These are phyloP conservation scores for Collybia sordida DNA, from an alignment of 768 basidiomycete species.

Conservation along the genomic window DNA sequence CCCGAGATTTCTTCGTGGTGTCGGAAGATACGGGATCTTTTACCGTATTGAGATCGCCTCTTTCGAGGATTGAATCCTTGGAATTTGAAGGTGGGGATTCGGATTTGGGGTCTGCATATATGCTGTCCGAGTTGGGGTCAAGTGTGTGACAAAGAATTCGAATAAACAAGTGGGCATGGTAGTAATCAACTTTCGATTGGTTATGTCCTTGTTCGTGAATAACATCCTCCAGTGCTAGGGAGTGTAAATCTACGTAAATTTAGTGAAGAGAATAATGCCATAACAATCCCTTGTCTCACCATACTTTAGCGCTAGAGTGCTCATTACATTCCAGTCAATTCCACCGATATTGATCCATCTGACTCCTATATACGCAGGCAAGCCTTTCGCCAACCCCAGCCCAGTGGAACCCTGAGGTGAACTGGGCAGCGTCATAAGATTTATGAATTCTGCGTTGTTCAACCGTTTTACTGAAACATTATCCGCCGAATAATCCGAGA, in stretches of 20 bases:
- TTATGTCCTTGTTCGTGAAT: constrained; percentile 53
- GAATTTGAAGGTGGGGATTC: neutral
- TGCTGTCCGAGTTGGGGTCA: constrained; percentile 6
- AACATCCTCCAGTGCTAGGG: constrained; percentile 65
- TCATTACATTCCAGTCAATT: constrained; percentile 62
- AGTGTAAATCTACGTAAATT: constrained; percentile 52
- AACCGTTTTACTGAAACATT: constrained; percentile 42
- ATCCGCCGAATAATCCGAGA: constrained; percentile 57
- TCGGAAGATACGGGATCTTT: too few relatives aligned
- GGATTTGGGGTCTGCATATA: constrained; percentile 7
- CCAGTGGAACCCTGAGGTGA: constrained; percentile 13
- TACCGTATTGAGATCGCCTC: too few relatives aligned
- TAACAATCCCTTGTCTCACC: constrained; percentile 31
- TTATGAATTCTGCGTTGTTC: constrained; percentile 51
- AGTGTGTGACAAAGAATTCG: constrained; percentile 55
- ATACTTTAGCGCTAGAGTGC: constrained; percentile 55
- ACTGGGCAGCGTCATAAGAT: constrained; percentile 34
- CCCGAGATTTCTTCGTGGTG: neutral
- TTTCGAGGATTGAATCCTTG: neutral
- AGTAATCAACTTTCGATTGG: constrained; percentile 47
- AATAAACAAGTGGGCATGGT: constrained; percentile 61
- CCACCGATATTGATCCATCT: constrained; percentile 70
- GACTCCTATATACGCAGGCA: constrained; percentile 31
- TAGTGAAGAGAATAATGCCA: constrained; percentile 5
- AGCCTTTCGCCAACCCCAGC: constrained; percentile 5